Percentiles rank a stretch among this genome's conserved stretches.
These are phyloP conservation scores for Verticillium tricorpus DNA, from an alignment of 2,329 filamentous ascomycete species.

Conservation along the genomic window DNA sequence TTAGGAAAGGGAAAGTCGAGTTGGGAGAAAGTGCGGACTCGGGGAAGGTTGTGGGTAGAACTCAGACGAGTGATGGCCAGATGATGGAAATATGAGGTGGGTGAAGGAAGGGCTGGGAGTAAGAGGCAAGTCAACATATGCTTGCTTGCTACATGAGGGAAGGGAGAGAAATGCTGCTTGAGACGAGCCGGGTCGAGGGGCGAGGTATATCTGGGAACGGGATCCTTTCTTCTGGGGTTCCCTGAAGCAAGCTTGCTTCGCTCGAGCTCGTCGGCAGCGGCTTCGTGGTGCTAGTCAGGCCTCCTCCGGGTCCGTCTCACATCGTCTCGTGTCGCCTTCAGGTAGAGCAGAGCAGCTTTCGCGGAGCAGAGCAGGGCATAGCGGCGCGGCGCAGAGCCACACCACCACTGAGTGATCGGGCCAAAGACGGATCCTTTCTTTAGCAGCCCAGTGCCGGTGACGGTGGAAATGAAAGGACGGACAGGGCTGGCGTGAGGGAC, in stretches of 20 bases:
- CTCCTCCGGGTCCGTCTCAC: background rate
- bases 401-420: background rate
- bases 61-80: too few relatives aligned
- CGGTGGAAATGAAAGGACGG: slow-evolving; percentile 3
- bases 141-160: background rate
- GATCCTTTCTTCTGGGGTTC: background rate
- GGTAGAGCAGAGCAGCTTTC: background rate
- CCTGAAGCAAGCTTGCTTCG: background rate
- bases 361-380: background rate
- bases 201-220: background rate
- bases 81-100: background rate
- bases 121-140: background rate
- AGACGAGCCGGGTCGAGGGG: background rate
- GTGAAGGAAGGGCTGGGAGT: background rate
- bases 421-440: background rate
- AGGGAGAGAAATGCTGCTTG: background rate
- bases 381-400: background rate
- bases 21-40: too few relatives aligned
- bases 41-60: too few relatives aligned
- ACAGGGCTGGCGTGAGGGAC: background rate
- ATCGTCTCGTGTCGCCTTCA: background rate
- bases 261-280: background rate
- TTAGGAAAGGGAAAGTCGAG: too few relatives aligned
- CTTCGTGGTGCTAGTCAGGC: background rate
- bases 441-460: background rate